Percentiles rank a stretch among this genome's conserved stretches.
These are phyloP conservation scores for Acarospora socialis DNA, from an alignment of 2,329 filamentous ascomycete genomes.

Conservation along the genomic window DNA sequence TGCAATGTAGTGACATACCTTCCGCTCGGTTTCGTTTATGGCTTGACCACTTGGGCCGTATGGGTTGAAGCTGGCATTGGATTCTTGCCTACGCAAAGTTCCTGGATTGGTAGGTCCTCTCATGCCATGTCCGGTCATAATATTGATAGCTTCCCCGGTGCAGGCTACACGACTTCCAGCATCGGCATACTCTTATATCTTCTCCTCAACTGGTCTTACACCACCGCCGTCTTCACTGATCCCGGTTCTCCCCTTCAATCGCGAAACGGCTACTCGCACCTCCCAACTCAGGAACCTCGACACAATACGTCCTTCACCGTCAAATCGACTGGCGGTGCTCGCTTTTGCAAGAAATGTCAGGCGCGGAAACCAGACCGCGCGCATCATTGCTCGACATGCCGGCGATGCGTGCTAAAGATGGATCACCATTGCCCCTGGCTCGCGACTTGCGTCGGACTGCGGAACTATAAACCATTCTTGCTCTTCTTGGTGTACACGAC, in stretches of 20 bases:
- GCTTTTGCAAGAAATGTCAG: slow-evolving; percentile 97
- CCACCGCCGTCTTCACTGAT: slow-evolving; percentile 79
- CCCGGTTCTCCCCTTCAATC: slow-evolving; percentile 52
- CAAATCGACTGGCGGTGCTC: slow-evolving; percentile 71
- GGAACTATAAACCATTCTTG: slow-evolving; percentile 91
- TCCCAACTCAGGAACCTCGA: slow-evolving; percentile 13
- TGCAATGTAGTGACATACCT: slow-evolving; percentile 68
- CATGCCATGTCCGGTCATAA: slow-evolving; percentile 3
- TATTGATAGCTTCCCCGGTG: background rate
- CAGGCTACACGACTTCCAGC: slow-evolving; percentile 37
- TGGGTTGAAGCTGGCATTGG: slow-evolving; percentile 73
- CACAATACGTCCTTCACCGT: slow-evolving; percentile 71
- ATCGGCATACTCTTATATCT: slow-evolving; percentile 58
- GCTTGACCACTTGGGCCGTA: slow-evolving; percentile 83
- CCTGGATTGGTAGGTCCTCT: slow-evolving; percentile 27
- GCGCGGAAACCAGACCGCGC: slow-evolving; percentile 86
- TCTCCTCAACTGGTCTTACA: slow-evolving; percentile 79
- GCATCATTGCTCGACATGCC: slow-evolving; percentile 93
- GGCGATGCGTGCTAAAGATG: slow-evolving; percentile 95
- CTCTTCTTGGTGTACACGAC: slow-evolving; percentile 84
- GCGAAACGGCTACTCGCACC: slow-evolving; percentile 13
- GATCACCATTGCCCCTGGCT: slow-evolving; percentile 99
- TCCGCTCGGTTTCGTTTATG: slow-evolving; percentile 79
- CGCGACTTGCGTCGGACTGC: slow-evolving; percentile 82
- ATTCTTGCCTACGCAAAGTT: slow-evolving; percentile 36